Conservation (phyloP, 495 filamentous ascomycete genomes). For the Penicillium bialowiezense region DNA sequence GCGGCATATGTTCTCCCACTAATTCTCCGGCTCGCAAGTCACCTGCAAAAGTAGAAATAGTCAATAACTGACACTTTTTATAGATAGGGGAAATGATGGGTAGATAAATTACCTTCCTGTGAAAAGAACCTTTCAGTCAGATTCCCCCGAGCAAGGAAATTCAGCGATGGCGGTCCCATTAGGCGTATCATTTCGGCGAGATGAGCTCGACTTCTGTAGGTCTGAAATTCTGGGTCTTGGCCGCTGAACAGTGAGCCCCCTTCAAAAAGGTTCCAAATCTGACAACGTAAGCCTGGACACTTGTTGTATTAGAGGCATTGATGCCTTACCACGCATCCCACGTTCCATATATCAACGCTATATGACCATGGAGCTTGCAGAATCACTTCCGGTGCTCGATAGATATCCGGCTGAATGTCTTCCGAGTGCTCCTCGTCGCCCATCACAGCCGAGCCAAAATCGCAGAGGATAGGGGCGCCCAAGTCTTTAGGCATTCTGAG, state of each 20-base stretch:
- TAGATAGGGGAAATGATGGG: not conserved
- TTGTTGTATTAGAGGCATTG: not conserved
- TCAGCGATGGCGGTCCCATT: conserved; percentile 38
- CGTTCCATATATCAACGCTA: conserved; percentile 43
- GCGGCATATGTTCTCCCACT: conserved; percentile 16
- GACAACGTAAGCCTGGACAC: not conserved
- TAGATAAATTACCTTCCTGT: conserved; percentile 14
- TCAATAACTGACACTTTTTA: not conserved
- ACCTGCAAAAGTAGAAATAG: conserved; percentile 15
- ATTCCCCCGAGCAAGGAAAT: conserved; percentile 27
- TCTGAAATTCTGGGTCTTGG: conserved; percentile 19
- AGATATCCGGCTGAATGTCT: conserved; percentile 36
- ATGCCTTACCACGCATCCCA: conserved; percentile 43
- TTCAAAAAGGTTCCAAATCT: conserved; percentile 35
- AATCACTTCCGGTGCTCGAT: conserved; percentile 44
- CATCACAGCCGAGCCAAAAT: conserved; percentile 24
- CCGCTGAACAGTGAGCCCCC: conserved; percentile 26
- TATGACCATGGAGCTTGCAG: conserved; percentile 35
- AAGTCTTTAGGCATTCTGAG: conserved; percentile 16
- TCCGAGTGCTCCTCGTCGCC: conserved; percentile 15
- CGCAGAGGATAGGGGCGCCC: conserved; percentile 22
- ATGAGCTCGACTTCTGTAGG: conserved; percentile 39
- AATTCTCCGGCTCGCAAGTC: conserved; percentile 11
- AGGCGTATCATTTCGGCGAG: conserved; percentile 40
- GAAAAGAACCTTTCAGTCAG: conserved; percentile 17